Base-by-base conservation (phyloP, 306 rosid genomes). In the Begonia masoniana region DNA sequence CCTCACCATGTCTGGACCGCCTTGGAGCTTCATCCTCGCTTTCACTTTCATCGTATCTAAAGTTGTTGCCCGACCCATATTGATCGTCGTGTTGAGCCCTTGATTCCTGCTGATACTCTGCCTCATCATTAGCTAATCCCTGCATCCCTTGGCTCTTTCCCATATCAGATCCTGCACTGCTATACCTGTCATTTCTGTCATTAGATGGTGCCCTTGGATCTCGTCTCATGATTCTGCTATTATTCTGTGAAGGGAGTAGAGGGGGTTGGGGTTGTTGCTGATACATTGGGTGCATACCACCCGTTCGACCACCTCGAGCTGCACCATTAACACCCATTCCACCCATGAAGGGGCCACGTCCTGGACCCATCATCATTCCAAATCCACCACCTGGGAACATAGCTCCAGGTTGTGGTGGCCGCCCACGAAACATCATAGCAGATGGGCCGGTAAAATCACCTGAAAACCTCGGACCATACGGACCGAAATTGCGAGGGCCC, bases 331-430 rank as follows among this genome's bases (percentile, higher is more conserved):
- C 80, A 52, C 93, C 94, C 85, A 85, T 82, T 41, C 94, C 97
- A 5, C 99, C 96, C 93, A 86, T 92, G 56, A 81, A 92, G 46
- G 94, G 95, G 36, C 69, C 80, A 6, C 96, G 96, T 41, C 82
- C 95, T 15, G 83, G 96, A 59, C 82, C 89, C 94, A 91, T 91
- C 91, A 91, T 91, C 96, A 91, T 91, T 62, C 94, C 96, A 79
- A 75, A 86, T 5, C 93, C 96, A 62, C 84, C 81, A 43, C 88
- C 83, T 0, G 96, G 93, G 67, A 86, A 92, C 75, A 88, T 59
- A 43, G 54, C 78, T 63, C 96, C 97, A 4, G 96, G 92, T 64
- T 81, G 92, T 21, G 86, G 56, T 11, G 99, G 93, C 47, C 99
- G 84, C 41, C 95, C 96, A 10, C 88, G 92, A 43, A 86, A 86